These are phyloP conservation scores for Phaffia australis DNA, from an alignment of 768 basidiomycete genomes.

Conservation along the genomic window DNA sequence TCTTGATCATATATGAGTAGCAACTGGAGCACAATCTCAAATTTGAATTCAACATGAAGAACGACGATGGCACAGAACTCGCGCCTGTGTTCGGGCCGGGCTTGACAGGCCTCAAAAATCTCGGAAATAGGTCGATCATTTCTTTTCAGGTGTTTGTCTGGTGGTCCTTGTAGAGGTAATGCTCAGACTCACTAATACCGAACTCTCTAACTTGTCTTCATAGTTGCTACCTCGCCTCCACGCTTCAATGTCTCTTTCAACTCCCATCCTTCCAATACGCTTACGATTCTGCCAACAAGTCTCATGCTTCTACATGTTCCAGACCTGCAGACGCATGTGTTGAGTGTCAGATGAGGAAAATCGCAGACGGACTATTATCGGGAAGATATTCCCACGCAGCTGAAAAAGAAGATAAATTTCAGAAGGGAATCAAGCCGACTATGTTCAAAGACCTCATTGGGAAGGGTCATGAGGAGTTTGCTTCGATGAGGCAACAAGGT, in stretches of 20 bases:
- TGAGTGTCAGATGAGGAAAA: constrained; percentile 89
- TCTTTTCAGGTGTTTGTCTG: not conserved
- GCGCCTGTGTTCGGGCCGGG: constrained; percentile 81
- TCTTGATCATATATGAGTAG: constrained; percentile 37
- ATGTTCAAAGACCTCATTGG: constrained; percentile 84
- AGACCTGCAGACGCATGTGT: constrained; percentile 64
- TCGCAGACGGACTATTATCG: constrained; percentile 83
- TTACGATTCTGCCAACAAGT: constrained; percentile 46
- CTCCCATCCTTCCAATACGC: constrained; percentile 63
- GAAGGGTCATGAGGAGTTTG: constrained; percentile 83
- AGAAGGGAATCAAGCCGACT: constrained; percentile 68
- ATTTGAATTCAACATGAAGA: constrained; percentile 85
- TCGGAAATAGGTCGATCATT: constrained; percentile 66
- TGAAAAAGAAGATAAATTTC: constrained; percentile 53
- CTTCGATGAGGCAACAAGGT: constrained; percentile 85
- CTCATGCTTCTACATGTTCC: constrained; percentile 57
- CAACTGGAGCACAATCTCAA: constrained; percentile 94
- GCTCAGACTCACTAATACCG: not conserved
- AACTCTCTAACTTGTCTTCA: not conserved
- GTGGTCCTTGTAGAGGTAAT: too few species aligned
- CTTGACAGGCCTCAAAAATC: constrained; percentile 76
- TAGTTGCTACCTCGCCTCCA: constrained; percentile 96
- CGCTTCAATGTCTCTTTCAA: constrained; percentile 74
- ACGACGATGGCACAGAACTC: constrained; percentile 73
- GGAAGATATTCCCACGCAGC: constrained; percentile 64